Base-by-base conservation (phyloP, 257 asterid species). In the Solanum bulbocastanum region DNA sequence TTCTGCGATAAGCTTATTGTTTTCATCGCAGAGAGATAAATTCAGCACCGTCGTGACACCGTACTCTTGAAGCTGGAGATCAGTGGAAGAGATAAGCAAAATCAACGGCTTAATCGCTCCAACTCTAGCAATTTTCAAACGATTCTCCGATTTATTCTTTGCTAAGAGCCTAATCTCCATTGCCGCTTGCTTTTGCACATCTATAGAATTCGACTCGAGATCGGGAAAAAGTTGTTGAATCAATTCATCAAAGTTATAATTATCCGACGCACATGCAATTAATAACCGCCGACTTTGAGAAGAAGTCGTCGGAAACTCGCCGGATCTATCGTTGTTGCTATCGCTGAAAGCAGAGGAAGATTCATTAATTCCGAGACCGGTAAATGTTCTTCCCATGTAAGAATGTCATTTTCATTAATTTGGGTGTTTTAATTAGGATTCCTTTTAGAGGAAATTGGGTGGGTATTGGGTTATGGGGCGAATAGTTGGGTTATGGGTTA, bases 301-400 rank as follows among this genome's bases (percentile, higher is more conserved):
- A 5, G 98, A 93, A 0, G 98, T 65, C 62, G 96, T 91, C 39
- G 93, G 93, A 87, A 96, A 96, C 88, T 97, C 99, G 86, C 98
- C 96, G 94, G 99, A 97, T 93, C 94, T 90, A 87, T 97, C 99
- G 87, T 98, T 95, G 92, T 94, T 93, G 88, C 99, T 96, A 83
- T 97, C 98, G 90, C 99, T 97, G 91, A 97, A 97, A 89, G 99
- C 98, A 82, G 98, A 93, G 33, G 98, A 93, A 81, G 90, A 86
- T 25, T 91, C 94, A 49, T 89, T 86, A 88, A 91, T 86, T 86
- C 85, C 86, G 74, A 94, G 66, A 87, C 92, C 93, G 89, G 91
- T 90, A 92, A 95, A 93, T 33, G 89, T 87, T 8, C 94, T 91
- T 10, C 98, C 98, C 95, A 94, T 90, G 83, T 95, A 96, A 18